Evolutionary conservation across 805 yeast species (phyloP).

Genomic region (Metschnikowia noctiluminum): DNA sequence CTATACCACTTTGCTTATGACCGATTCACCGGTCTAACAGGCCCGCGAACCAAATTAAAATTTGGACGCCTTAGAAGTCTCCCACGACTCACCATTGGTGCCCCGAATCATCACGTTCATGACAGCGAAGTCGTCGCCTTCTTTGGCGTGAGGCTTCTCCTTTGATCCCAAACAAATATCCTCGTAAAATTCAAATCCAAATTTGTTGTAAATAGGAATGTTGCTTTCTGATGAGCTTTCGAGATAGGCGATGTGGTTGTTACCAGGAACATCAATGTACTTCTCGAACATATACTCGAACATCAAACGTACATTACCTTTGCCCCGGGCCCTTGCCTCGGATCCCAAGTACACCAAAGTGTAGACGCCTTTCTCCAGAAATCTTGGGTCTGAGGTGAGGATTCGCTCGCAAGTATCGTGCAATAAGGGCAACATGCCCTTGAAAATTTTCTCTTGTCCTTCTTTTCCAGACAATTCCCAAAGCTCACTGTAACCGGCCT

Average conservation of each 20-base stretch:
- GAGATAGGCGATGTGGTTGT: constrained; percentile 41
- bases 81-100: constrained; percentile 32
- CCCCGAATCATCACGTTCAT: constrained; percentile 46
- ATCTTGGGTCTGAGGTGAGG: constrained; percentile 37
- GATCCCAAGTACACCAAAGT: constrained; percentile 49
- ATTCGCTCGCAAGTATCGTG: constrained; percentile 48
- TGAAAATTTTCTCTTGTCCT: constrained; percentile 49
- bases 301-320: constrained; percentile 51
- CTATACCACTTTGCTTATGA: too few species aligned
- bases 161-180: constrained; percentile 45
- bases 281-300: constrained; percentile 47
- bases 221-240: constrained; percentile 47
- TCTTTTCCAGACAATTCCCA: constrained; percentile 48
- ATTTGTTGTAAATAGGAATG: constrained; percentile 51
- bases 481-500: constrained; percentile 50
- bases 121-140: constrained; percentile 39
- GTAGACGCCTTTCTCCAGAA: constrained; percentile 33
- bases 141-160: constrained; percentile 21
- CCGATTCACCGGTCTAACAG: background rate
- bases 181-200: constrained; percentile 48
- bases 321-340: constrained; percentile 46
- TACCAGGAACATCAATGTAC: constrained; percentile 39
- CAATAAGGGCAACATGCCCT: constrained; percentile 49
- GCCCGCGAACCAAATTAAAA: constrained; percentile 5
- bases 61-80: constrained; percentile 6